Evolutionary conservation across 805 yeast species (phyloP).

Genomic region (Debaryomyces tyrocola): DNA sequence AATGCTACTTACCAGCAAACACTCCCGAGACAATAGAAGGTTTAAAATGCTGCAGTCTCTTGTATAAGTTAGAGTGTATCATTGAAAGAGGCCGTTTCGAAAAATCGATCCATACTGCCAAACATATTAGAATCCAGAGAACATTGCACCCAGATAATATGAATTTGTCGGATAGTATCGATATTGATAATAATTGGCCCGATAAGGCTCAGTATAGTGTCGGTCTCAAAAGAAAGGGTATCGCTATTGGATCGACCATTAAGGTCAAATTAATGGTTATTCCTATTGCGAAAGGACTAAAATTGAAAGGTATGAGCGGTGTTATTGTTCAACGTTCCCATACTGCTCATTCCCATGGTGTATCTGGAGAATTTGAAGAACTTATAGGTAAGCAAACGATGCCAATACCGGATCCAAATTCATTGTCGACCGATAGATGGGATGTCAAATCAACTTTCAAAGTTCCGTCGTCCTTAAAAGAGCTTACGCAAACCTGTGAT

Average conservation of each 20-base stretch:
- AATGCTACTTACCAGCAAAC: conserved; percentile 44
- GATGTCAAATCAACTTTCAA: conserved; percentile 38
- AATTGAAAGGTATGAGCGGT: conserved; percentile 22
- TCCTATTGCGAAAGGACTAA: conserved; percentile 48
- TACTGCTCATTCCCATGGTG: conserved; percentile 32
- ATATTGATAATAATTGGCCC: conserved; percentile 53
- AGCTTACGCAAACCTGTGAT: conserved; percentile 45
- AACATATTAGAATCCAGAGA: conserved; percentile 45
- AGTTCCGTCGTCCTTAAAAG: conserved; percentile 39
- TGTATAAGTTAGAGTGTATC: conserved; percentile 44
- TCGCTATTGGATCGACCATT: conserved; percentile 47
- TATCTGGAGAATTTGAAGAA: conserved; percentile 43
- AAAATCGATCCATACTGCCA: conserved; percentile 30
- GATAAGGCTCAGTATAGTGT: conserved; percentile 53
- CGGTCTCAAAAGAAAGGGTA: conserved; percentile 39
- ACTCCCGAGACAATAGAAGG: conserved; percentile 54
- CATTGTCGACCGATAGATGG: conserved; percentile 42
- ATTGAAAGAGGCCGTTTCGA: conserved; percentile 46
- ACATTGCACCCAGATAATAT: conserved; percentile 42
- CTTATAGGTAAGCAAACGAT: conserved; percentile 27
- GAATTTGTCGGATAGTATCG: conserved; percentile 41
- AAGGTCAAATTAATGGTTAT: conserved; percentile 44
- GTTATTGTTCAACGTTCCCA: conserved; percentile 33
- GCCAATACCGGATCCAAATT: conserved; percentile 18
- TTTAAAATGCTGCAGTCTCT: conserved; percentile 38